A percentile compares a stretch with the other conserved stretches of the same genome.
Evolutionary conservation across 176 grass and related monocot species (phyloP).

Genomic region (Bonia amplexicaulis): DNA sequence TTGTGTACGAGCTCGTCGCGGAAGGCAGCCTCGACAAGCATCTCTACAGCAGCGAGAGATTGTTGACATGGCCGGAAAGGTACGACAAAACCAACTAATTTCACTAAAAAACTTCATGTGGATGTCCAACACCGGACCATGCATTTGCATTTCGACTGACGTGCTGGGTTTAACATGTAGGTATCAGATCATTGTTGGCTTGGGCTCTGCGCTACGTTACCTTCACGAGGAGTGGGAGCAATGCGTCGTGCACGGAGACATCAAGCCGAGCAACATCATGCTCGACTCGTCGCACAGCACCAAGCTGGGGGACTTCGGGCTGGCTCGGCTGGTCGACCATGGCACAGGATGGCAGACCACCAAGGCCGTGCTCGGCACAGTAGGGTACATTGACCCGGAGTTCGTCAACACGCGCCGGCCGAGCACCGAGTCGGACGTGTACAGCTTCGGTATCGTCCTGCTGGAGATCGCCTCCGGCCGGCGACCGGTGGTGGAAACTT

Average conservation of each 20-base stretch:
- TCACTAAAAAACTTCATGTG: background rate
- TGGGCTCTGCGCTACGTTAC: background rate
- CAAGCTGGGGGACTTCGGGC: slow-evolving; percentile 15
- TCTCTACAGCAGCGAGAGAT: background rate
- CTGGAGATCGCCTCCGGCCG: too few species aligned
- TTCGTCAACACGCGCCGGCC: too few species aligned
- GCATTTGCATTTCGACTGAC: too few species aligned
- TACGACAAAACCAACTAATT: too few species aligned
- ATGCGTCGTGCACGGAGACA: background rate
- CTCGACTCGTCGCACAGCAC: background rate
- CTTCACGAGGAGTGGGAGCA: background rate
- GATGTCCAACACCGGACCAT: too few species aligned
- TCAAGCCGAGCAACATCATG: slow-evolving; percentile 26
- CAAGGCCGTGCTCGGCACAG: background rate
- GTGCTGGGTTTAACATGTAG: background rate
- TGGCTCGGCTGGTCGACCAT: background rate
- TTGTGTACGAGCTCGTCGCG: background rate
- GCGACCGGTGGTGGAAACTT: too few species aligned
- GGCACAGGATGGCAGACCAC: background rate
- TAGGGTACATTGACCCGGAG: background rate
- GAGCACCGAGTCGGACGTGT: too few species aligned
- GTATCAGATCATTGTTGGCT: background rate
- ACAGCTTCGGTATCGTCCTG: too few species aligned
- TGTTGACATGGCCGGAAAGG: background rate
- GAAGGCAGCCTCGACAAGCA: slow-evolving; percentile 37